Conservation (phyloP, 225 moss, liverwort and hornwort genomes). For the Takakia lepidozioides region DNA sequence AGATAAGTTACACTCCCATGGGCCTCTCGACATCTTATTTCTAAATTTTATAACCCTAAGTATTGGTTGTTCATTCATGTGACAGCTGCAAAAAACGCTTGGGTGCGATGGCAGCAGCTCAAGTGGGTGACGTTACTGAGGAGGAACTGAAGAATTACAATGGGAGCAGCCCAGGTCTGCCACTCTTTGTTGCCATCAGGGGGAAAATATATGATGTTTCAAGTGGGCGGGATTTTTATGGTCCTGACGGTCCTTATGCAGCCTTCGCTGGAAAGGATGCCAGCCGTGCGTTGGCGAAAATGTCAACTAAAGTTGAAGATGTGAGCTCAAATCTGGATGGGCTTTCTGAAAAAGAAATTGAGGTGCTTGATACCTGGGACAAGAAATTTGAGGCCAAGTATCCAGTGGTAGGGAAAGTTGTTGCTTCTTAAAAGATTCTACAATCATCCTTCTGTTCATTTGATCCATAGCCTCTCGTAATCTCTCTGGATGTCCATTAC, state of each 20-base stretch:
- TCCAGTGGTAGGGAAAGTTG: constrained; percentile 60
- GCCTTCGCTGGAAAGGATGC: constrained; percentile 84
- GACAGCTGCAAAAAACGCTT: too few species aligned
- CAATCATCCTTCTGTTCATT: too few species aligned
- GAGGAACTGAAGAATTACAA: constrained; percentile 60
- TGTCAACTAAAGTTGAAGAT: constrained; percentile 81
- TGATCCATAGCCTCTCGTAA: too few species aligned
- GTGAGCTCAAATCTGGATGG: constrained; percentile 52
- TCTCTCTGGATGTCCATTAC: too few species aligned
- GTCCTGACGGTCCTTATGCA: constrained; percentile 68
- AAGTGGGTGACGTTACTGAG: constrained; percentile 29
- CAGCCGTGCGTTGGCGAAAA: constrained; percentile 75
- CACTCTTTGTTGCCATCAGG: constrained; percentile 64
- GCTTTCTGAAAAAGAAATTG: constrained; percentile 64
- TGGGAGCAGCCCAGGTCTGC: constrained; percentile 42
- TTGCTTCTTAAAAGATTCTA: constrained; percentile 21
- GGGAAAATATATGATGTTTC: constrained; percentile 83
- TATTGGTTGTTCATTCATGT: too few species aligned
- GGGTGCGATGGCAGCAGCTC: constrained; percentile 35
- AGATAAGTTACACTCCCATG: too few species aligned
- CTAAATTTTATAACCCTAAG: too few species aligned
- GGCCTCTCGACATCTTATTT: too few species aligned
- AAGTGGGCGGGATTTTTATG: constrained; percentile 66
- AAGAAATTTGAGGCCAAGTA: constrained; percentile 80
- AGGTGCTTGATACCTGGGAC: constrained; percentile 79